Conservation (phyloP, 495 filamentous ascomycete species). For the Bacidia gigantensis region DNA sequence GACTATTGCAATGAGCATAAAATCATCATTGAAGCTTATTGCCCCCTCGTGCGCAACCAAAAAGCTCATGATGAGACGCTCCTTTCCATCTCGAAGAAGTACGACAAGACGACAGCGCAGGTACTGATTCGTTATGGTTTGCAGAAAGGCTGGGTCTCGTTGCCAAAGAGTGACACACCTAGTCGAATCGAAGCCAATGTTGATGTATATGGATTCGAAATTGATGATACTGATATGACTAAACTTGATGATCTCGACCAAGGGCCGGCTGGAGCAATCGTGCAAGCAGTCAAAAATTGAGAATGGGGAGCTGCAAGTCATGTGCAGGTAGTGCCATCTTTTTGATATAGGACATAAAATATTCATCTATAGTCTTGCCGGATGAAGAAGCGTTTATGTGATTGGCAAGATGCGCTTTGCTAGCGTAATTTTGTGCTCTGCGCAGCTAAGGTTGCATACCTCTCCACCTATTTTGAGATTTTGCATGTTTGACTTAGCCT, state of each 20-base stretch:
- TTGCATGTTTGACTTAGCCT: too few relatives aligned
- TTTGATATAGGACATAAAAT: too few relatives aligned
- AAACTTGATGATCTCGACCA: conserved; percentile 54
- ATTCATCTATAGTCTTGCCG: too few relatives aligned
- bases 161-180: conserved; percentile 57
- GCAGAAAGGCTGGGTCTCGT: conserved; percentile 58
- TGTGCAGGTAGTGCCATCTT: too few relatives aligned
- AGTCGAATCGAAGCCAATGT: conserved; percentile 52
- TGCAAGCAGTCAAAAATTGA: conserved; percentile 35
- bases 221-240: conserved; percentile 48
- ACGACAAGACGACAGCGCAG: conserved; percentile 37
- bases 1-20: conserved; percentile 45
- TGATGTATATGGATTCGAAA: conserved; percentile 50
- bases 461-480: too few relatives aligned
- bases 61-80: conserved; percentile 44
- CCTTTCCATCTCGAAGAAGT: conserved; percentile 37
- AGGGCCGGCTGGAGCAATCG: conserved; percentile 36
- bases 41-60: conserved; percentile 47
- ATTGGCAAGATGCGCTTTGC: too few relatives aligned
- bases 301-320: too few relatives aligned
- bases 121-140: conserved; percentile 40
- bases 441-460: too few relatives aligned
- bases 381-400: too few relatives aligned
- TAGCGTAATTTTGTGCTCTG: too few relatives aligned
- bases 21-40: conserved; percentile 56